Evolutionary conservation across 345 rosid genomes (phyloP).

Genomic region (Cardamine chenopodiifolia): DNA sequence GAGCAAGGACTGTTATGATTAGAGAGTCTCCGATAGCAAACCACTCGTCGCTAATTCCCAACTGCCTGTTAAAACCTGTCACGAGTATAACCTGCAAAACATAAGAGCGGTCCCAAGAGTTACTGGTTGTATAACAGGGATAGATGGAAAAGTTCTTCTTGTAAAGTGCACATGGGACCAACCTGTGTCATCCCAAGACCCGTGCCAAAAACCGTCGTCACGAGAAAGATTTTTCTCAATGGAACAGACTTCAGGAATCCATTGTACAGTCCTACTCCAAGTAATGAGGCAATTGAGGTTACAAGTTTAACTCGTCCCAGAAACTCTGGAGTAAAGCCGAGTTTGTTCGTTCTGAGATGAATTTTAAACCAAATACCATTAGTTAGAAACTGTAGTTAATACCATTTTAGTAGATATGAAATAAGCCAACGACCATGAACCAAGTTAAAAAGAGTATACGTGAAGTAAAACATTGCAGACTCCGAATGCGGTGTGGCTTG

Average conservation of each 20-base stretch:
- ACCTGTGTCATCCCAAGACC: slow-evolving; percentile 98
- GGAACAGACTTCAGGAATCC: slow-evolving; percentile 87
- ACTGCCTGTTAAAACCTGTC: slow-evolving; percentile 71
- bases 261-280: slow-evolving; percentile 90
- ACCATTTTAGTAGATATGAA: slow-evolving; percentile 1
- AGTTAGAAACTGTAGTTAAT: slow-evolving; percentile 24
- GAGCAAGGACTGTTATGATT: slow-evolving; percentile 85
- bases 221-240: slow-evolving; percentile 76
- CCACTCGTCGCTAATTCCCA: slow-evolving; percentile 95
- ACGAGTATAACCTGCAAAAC: slow-evolving; percentile 77
- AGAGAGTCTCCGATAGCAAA: slow-evolving; percentile 96
- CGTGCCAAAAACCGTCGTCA: slow-evolving; percentile 70
- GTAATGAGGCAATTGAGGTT: slow-evolving; percentile 85
- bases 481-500: slow-evolving; percentile 99
- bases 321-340: slow-evolving; percentile 95
- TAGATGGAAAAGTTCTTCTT: not conserved
- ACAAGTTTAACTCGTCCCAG: slow-evolving; percentile 92
- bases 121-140: not conserved
- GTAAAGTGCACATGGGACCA: slow-evolving; percentile 29
- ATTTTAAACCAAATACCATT: slow-evolving; percentile 2
- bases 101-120: slow-evolving; percentile 17
- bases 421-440: not conserved
- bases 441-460: slow-evolving; percentile 53
- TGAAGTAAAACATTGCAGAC: slow-evolving; percentile 96
- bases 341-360: slow-evolving; percentile 78